Conservation (phyloP, 2,329 filamentous ascomycete species). For the Ophiostoma ulmi region DNA sequence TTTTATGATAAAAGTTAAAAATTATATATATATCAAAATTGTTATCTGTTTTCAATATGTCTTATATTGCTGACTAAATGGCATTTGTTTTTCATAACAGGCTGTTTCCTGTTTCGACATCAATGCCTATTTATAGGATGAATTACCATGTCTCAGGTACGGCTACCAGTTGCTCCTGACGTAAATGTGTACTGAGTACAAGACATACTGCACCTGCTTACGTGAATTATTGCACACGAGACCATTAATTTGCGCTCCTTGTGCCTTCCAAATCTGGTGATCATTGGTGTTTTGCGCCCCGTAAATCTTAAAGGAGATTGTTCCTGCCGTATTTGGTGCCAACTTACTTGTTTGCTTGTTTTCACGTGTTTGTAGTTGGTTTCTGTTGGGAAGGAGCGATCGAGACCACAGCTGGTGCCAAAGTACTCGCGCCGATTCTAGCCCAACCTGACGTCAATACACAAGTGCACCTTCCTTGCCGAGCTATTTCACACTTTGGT, state of each 20-base stretch:
- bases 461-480: neutral
- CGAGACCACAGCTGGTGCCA: neutral
- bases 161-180: neutral
- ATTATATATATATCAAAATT: neutral
- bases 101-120: neutral
- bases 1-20: too few relatives aligned
- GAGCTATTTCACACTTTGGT: neutral
- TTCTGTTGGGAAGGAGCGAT: neutral
- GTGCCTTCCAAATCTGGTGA: neutral
- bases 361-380: neutral
- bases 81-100: too few relatives aligned
- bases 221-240: neutral
- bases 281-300: neutral
- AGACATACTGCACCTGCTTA: neutral
- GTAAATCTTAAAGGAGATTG: neutral
- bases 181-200: neutral
- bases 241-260: neutral
- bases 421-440: neutral
- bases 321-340: neutral
- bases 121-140: too few relatives aligned
- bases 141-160: too few relatives aligned
- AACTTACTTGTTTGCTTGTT: neutral
- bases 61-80: too few relatives aligned
- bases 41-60: too few relatives aligned
- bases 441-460: conserved; percentile 9